Base-by-base conservation (phyloP, 1,139 yeast genomes). In the Protomyces inundatus region DNA sequence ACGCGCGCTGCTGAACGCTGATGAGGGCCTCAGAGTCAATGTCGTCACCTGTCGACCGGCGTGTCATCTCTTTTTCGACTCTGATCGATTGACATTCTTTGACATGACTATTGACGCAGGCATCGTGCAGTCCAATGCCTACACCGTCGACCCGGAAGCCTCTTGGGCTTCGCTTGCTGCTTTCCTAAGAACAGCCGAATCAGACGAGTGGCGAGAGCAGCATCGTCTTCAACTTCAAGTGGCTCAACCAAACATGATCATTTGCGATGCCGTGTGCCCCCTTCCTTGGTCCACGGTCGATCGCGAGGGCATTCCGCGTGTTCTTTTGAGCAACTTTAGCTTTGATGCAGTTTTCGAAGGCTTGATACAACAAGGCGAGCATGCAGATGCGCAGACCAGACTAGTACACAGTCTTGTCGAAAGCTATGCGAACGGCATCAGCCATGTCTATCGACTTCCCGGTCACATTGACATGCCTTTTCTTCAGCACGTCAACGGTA, bases 401-500 rank as follows among this genome's bases (percentile, higher is more conserved):
- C 23, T 23, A 1, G 23, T 23, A 23, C 30, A 14, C 32, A 30
- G n/a, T n/a, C 39, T 36, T 36, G 9, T 52, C n/a, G 53, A 39
- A 10, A 36, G 56, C 1, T 52, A 58, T 33, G 23, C 36, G 7
- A 16, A 23, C 12, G 48, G 48, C 30, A 36, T 52, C 34, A 35
- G 39, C 14, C 37, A 36, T 9, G 32, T 58, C 23, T 33, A 51
- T 34, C 14, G 56, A 39, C 30, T 58, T 10, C 62, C 62, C 39
- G 62, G 62, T 6, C 33, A 39, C 42, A 52, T 58, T 16, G 62
- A 58, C 52, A 37, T 58, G 45, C 62, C 62, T 33, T 58, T 58
- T 23, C 46, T 52, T 33, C 10, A 9, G 5, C 5, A 10, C 23
- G 23, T 23, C 23, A 23, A 23, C 23, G 23, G 23, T 23, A 2